These are phyloP conservation scores for Tulasnella sp. DNA, from an alignment of 768 basidiomycete species.

Conservation along the genomic window DNA sequence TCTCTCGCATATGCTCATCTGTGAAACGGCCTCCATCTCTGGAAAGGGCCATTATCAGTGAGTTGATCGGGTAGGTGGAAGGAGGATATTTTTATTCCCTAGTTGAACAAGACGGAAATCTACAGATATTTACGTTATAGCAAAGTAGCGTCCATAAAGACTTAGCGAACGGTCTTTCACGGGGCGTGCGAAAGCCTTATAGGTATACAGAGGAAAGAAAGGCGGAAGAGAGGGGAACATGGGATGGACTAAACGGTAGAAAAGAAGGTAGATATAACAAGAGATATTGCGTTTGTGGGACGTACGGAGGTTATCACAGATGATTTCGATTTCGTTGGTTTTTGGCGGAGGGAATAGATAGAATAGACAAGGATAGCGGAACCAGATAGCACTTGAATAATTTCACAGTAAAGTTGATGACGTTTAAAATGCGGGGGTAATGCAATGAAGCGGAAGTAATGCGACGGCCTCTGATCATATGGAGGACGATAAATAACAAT, in stretches of 20 bases:
- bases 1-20: no score
- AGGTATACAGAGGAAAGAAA: not conserved
- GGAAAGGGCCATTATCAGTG: no score
- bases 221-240: slow-evolving; percentile 8
- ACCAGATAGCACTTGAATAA: slow-evolving; percentile 15
- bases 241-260: slow-evolving; percentile 1
- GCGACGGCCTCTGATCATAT: not conserved
- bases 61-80: not conserved
- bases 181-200: not conserved
- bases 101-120: slow-evolving; percentile 8
- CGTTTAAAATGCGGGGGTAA: slow-evolving; percentile 11
- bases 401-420: slow-evolving; percentile 10
- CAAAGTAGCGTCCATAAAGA: slow-evolving; percentile 12
- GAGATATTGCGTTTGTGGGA: slow-evolving; percentile 20
- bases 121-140: slow-evolving; percentile 14
- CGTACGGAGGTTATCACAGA: slow-evolving; percentile 8
- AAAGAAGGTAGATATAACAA: slow-evolving; percentile 14
- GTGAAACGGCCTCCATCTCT: no score
- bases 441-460: slow-evolving; percentile 1
- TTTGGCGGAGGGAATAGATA: slow-evolving; percentile 8
- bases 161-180: slow-evolving; percentile 9
- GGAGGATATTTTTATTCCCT: slow-evolving; percentile 1
- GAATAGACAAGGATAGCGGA: slow-evolving; percentile 4
- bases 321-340: not conserved
- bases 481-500: slow-evolving; percentile 1